Conservation (phyloP, 305 asterid species). For the Withania somnifera region DNA sequence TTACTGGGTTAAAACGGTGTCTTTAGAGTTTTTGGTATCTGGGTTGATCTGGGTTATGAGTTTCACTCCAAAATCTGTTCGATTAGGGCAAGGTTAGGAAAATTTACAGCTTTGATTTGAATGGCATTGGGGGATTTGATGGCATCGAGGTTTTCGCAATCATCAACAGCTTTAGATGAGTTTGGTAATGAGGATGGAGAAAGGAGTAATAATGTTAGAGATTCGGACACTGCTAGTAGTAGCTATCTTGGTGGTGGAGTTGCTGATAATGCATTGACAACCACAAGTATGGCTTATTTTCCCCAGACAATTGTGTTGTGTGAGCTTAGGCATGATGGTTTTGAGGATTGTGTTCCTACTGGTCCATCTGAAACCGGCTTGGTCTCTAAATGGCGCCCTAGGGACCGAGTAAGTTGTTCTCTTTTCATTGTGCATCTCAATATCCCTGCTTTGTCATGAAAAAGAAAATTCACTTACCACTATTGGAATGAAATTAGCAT, state of each 20-base stretch:
- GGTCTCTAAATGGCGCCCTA: slow-evolving; percentile 93
- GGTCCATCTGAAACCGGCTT: slow-evolving; percentile 82
- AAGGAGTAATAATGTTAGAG: slow-evolving; percentile 43
- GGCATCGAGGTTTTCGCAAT: slow-evolving; percentile 51
- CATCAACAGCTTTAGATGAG: slow-evolving; percentile 47
- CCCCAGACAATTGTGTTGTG: slow-evolving; percentile 81
- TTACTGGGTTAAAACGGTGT: background rate
- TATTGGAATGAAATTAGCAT: background rate
- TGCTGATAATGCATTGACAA: slow-evolving; percentile 12
- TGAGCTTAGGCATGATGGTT: slow-evolving; percentile 90
- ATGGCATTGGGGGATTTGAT: slow-evolving; percentile 99
- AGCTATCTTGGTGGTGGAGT: slow-evolving; percentile 23
- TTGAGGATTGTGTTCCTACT: slow-evolving; percentile 61
- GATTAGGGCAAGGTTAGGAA: slow-evolving; percentile 70
- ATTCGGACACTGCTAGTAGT: slow-evolving; percentile 63
- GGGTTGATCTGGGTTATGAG: slow-evolving; percentile 70
- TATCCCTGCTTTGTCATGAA: background rate
- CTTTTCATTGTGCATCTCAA: background rate
- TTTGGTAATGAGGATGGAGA: slow-evolving; percentile 25
- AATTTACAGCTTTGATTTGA: slow-evolving; percentile 18
- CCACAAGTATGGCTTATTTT: slow-evolving; percentile 86
- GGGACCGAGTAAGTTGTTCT: slow-evolving; percentile 61
- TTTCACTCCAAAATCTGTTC: slow-evolving; percentile 55
- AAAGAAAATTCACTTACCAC: background rate
- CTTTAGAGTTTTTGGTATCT: background rate